phyloP scores from a whole-genome alignment of 1,284 basidiomycete genomes.

The Schizopora paradoxa region DNA sequence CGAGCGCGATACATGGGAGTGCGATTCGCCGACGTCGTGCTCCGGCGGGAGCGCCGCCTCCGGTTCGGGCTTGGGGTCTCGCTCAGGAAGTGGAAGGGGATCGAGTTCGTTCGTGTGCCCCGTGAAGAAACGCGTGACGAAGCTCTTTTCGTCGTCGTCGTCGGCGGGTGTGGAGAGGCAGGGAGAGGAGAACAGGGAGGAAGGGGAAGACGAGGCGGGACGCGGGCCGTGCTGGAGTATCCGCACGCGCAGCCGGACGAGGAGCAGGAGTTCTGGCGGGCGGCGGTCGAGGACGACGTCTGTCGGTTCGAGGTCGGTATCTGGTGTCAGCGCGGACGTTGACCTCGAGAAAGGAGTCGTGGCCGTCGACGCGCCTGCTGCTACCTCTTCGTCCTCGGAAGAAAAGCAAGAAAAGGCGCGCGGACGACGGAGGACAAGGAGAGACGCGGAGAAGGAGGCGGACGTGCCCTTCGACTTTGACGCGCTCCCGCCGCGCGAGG shows the following conservation, averaged over 20 bases:
- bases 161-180: neutral
- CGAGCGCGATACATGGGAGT: neutral
- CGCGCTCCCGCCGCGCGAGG: constrained; percentile 33
- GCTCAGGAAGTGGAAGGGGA: neutral
- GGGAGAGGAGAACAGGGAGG: neutral
- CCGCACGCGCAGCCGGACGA: neutral
- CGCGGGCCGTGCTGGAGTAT: neutral
- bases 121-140: no score
- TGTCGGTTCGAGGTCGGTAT: no score
- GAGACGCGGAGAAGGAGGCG: constrained; percentile 4
- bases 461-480: constrained; percentile 51
- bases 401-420: no score
- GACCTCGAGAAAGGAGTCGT: no score
- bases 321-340: no score
- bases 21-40: neutral
- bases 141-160: neutral
- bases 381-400: no score
- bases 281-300: no score
- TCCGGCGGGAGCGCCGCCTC: neutral
- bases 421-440: neutral
- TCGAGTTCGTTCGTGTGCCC: no score
- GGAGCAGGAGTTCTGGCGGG: no score
- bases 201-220: neutral
- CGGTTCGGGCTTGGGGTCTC: neutral
- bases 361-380: no score